Percentiles rank a stretch among this genome's conserved stretches.
phyloP scores from a whole-genome alignment of 148 eudicot species.

The Rhododendron mucronatum region DNA sequence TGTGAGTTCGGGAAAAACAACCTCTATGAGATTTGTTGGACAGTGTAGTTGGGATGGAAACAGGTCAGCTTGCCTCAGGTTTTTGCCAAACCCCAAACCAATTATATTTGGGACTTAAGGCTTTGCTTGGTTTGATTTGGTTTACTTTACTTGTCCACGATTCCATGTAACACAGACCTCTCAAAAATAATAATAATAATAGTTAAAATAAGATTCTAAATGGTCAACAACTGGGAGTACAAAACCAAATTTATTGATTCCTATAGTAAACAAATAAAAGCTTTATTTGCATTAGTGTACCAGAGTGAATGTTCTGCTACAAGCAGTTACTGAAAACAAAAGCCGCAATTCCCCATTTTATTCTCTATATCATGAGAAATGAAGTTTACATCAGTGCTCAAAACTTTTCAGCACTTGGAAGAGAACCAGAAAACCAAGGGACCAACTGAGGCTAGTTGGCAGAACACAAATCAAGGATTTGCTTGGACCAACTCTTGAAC shows the following conservation, averaged over 20 bases:
- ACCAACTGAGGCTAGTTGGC: background rate
- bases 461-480: background rate
- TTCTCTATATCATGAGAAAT: background rate
- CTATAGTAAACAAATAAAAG: background rate
- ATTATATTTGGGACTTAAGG: too few species aligned
- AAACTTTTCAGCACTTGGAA: background rate
- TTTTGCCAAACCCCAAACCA: too few species aligned
- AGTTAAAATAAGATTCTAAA: too few species aligned
- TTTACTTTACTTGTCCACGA: background rate
- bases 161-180: background rate
- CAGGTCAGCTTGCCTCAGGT: too few species aligned
- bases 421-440: background rate
- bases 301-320: background rate
- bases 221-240: background rate
- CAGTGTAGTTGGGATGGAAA: background rate
- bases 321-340: background rate
- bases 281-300: background rate
- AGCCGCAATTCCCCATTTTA: conserved; percentile 1
- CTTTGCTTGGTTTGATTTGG: too few species aligned
- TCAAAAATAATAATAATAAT: background rate
- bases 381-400: conserved; percentile 8
- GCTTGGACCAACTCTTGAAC: conserved; percentile 7
- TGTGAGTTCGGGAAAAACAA: background rate
- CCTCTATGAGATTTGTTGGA: background rate
- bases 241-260: background rate